Evolutionary conservation across 164 flowering plant genomes (phyloP).

Genomic region (Warburgia ugandensis): DNA sequence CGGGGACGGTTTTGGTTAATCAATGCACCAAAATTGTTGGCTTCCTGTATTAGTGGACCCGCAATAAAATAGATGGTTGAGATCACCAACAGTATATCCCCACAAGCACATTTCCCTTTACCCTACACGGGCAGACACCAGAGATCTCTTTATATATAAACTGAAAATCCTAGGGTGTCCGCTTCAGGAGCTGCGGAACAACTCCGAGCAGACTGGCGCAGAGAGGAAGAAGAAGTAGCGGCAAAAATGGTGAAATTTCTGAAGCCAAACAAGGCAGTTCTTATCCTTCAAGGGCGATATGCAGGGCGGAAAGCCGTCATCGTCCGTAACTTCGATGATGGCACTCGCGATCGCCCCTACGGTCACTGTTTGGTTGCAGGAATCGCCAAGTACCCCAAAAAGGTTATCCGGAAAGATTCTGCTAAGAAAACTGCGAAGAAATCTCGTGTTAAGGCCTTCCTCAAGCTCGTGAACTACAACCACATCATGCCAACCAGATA

Average conservation of each 20-base stretch:
- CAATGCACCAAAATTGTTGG: too few relatives aligned
- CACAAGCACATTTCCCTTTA: too few relatives aligned
- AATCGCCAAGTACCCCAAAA: conserved; percentile 32
- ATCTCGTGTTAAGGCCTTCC: conserved; percentile 24
- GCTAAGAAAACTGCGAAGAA: conserved; percentile 35
- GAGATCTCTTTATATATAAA: too few relatives aligned
- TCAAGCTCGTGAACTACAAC: conserved; percentile 26
- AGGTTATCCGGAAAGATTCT: conserved; percentile 34
- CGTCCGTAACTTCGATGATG: conserved; percentile 27
- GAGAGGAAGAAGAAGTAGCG: not conserved
- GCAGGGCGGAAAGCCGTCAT: conserved; percentile 40
- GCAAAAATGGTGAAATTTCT: conserved; percentile 24
- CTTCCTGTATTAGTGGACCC: too few relatives aligned
- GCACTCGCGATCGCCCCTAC: conserved; percentile 31
- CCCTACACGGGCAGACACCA: too few relatives aligned
- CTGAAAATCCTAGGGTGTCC: too few relatives aligned
- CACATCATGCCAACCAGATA: conserved; percentile 52
- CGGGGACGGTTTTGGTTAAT: too few relatives aligned
- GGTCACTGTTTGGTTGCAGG: conserved; percentile 43
- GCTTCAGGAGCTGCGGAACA: not conserved
- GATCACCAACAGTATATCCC: too few relatives aligned
- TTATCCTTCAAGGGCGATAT: conserved; percentile 29
- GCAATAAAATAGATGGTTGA: too few relatives aligned
- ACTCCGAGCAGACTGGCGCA: not conserved
- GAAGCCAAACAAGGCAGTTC: conserved; percentile 15